Evolutionary conservation across 2,329 filamentous ascomycete species (phyloP).

Genomic region (Ophioceras dolichostomum): DNA sequence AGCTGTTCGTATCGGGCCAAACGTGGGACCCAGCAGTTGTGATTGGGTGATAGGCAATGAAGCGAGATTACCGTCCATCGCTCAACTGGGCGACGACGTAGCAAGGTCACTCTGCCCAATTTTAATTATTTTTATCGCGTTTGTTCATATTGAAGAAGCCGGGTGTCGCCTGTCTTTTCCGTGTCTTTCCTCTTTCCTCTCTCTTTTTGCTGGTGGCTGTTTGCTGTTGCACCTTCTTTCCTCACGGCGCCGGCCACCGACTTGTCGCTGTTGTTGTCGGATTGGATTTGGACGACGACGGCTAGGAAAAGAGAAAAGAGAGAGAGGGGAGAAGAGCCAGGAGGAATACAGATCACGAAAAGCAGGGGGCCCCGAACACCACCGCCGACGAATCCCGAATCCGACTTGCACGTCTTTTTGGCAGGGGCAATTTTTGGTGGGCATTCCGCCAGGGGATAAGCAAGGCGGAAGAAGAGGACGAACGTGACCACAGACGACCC

Average conservation of each 20-base stretch:
- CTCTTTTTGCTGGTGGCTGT: too few species aligned
- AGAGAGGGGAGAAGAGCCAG: neutral
- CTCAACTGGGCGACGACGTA: too few species aligned
- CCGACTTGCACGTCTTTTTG: too few species aligned
- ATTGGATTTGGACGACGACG: too few species aligned
- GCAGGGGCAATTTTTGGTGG: too few species aligned
- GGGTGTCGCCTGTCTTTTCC: neutral
- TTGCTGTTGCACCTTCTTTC: neutral
- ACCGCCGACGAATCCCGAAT: too few species aligned
- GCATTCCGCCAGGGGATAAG: too few species aligned
- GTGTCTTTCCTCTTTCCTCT: neutral
- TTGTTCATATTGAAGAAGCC: neutral
- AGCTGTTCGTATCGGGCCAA: neutral
- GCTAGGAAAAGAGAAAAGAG: too few species aligned
- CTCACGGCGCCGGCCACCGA: too few species aligned
- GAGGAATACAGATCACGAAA: neutral
- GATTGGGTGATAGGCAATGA: constrained; percentile 1
- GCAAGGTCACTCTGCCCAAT: neutral
- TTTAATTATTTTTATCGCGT: neutral
- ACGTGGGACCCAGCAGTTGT: neutral
- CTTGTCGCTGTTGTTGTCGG: too few species aligned
- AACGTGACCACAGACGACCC: too few species aligned
- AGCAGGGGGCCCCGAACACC: neutral
- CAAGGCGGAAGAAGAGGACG: too few species aligned
- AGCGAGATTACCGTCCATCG: constrained; percentile 1